Conservation (phyloP, 139 green algal genomes). For the Tetraselmis striata region DNA sequence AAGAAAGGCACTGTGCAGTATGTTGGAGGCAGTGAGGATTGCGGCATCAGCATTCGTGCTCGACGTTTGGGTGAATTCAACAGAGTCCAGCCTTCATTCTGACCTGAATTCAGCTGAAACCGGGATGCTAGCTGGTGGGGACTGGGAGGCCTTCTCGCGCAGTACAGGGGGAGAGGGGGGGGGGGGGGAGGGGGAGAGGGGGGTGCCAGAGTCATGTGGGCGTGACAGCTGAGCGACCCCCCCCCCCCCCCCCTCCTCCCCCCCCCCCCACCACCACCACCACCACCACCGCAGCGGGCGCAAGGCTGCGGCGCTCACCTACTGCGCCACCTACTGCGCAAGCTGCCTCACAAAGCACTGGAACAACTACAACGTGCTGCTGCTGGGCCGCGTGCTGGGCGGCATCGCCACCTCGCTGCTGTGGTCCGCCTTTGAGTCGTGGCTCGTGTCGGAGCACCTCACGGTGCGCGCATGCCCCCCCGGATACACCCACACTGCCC, state of each 20-base stretch:
- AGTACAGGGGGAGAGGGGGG: no score
- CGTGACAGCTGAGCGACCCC: neutral
- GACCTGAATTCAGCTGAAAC: no score
- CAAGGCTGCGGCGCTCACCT: constrained; percentile 81
- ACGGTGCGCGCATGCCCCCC: constrained; percentile 32
- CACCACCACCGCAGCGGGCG: constrained; percentile 56
- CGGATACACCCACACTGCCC: no score
- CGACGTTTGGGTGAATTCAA: no score
- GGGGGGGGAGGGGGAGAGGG: neutral
- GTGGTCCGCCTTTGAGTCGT: constrained; percentile 95
- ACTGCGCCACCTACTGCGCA: constrained; percentile 78
- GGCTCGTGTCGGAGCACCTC: constrained; percentile 89
- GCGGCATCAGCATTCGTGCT: no score
- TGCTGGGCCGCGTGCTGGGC: constrained; percentile 88
- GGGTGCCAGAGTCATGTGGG: no score
- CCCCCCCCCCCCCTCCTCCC: neutral
- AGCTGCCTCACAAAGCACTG: constrained; percentile 95
- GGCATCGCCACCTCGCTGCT: constrained; percentile 94
- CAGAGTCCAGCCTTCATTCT: no score
- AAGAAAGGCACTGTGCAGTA: no score
- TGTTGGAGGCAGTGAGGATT: no score
- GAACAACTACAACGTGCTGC: constrained; percentile 76
- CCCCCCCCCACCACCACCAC: neutral
- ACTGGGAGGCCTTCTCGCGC: no score
- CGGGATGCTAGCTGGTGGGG: no score